phyloP scores from a whole-genome alignment of 139 green algal genomes.

The Chlorella vulgaris region DNA sequence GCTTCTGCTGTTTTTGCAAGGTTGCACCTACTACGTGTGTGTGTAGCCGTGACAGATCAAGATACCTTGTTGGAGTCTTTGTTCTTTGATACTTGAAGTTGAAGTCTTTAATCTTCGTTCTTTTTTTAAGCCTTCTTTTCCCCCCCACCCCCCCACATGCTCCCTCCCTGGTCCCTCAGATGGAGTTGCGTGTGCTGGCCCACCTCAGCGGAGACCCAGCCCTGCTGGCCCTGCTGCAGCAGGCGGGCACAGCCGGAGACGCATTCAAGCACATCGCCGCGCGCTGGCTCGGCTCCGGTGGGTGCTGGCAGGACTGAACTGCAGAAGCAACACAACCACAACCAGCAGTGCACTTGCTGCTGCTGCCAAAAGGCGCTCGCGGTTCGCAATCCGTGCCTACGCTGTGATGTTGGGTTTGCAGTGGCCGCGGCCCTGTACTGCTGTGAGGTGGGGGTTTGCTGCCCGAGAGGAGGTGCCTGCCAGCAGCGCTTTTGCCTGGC shows the following conservation, averaged over 20 bases:
- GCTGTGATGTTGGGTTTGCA: too few relatives aligned
- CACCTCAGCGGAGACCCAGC: conserved; percentile 58
- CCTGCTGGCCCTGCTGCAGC: conserved; percentile 50
- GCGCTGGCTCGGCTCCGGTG: conserved; percentile 33
- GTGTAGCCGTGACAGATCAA: too few relatives aligned
- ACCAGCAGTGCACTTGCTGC: not conserved
- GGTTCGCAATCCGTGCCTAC: too few relatives aligned
- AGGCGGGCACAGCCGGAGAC: conserved; percentile 41
- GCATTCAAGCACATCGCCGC: conserved; percentile 64
- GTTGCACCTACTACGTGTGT: too few relatives aligned
- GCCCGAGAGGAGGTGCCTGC: not conserved
- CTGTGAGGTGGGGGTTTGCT: not conserved
- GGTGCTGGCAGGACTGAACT: too few relatives aligned
- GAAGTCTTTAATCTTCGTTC: not conserved
- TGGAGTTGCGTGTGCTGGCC: conserved; percentile 71
- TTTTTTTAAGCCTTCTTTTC: too few relatives aligned
- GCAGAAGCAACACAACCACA: too few relatives aligned
- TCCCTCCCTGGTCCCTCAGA: conserved; percentile 23
- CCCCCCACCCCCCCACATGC: not conserved
- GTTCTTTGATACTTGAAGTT: not conserved
- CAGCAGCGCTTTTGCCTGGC: not conserved
- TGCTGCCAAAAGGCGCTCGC: not conserved
- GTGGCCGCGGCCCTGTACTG: not conserved
- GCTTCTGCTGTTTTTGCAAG: too few relatives aligned
- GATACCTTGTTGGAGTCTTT: not conserved